A percentile compares a stretch with the other conserved stretches of the same genome.
Conservation (phyloP, 768 basidiomycete genomes). For the Crassisporium funariophilum region DNA sequence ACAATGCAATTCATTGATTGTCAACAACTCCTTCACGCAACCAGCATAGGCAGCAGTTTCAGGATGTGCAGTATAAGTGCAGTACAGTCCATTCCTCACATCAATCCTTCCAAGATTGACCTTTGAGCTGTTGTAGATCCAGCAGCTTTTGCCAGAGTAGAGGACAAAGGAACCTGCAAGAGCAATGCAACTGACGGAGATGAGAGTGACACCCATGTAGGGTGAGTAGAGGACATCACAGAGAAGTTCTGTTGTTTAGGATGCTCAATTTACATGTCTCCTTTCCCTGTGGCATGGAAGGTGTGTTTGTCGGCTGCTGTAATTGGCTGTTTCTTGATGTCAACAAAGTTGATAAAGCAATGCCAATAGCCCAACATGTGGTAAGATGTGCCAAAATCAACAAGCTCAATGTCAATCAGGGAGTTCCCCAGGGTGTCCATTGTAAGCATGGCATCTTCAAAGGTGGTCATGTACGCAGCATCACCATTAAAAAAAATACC, state of each 20-base stretch:
- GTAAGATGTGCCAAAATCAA: constrained; percentile 13
- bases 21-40: constrained; percentile 13
- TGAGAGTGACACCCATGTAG: constrained; percentile 19
- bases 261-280: constrained; percentile 22
- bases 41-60: constrained; percentile 12
- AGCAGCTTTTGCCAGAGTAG: constrained; percentile 4
- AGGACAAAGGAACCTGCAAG: constrained; percentile 5
- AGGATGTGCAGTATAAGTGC: constrained; percentile 10
- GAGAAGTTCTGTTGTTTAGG: constrained; percentile 22
- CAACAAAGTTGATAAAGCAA: constrained; percentile 20
- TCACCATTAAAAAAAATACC: no score
- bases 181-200: constrained; percentile 14
- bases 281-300: constrained; percentile 22
- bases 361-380: constrained; percentile 14
- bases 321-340: constrained; percentile 18
- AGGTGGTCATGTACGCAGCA: no score
- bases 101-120: constrained; percentile 8
- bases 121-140: constrained; percentile 1
- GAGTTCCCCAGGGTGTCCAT: background rate
- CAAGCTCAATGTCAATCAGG: constrained; percentile 10
- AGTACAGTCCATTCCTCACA: constrained; percentile 20
- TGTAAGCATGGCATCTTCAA: background rate
- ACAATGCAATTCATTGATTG: constrained; percentile 27
- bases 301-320: constrained; percentile 24
- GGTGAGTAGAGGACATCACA: constrained; percentile 20